Evolutionary conservation across 352 stramenopile genomes (phyloP).

Genomic region (Elongisporangium prolatum): DNA sequence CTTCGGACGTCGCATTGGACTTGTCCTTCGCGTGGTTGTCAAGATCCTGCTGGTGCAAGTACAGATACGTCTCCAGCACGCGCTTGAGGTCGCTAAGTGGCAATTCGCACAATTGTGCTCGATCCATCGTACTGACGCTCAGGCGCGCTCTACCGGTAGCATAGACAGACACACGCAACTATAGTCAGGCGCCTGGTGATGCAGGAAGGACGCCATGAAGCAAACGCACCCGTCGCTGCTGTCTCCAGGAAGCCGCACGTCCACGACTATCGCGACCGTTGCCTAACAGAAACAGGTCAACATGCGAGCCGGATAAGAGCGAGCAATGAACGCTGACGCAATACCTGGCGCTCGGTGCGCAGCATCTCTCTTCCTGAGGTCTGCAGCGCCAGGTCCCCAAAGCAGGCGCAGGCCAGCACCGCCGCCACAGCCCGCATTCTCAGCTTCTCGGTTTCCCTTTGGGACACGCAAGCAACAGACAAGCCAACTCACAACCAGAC

Average conservation of each 20-base stretch:
- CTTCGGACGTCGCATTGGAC: neutral
- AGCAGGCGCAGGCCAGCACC: slow-evolving; percentile 15
- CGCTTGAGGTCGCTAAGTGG: slow-evolving; percentile 28
- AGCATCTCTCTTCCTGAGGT: neutral
- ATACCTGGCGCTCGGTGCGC: neutral
- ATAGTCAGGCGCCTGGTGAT: neutral
- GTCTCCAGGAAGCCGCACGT: slow-evolving; percentile 6
- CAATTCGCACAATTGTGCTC: slow-evolving; percentile 5
- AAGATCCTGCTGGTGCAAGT: neutral
- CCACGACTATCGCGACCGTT: slow-evolving; percentile 5
- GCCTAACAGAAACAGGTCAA: neutral
- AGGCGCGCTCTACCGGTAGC: slow-evolving; percentile 1
- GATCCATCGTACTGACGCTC: neutral
- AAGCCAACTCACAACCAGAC: slow-evolving; percentile 3
- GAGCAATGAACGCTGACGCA: neutral
- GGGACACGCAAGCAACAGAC: slow-evolving; percentile 1
- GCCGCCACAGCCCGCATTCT: neutral
- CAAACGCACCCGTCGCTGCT: neutral
- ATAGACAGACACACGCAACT: neutral
- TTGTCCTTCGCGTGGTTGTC: neutral
- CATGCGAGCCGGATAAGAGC: neutral
- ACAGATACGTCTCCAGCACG: slow-evolving; percentile 17
- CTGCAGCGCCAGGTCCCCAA: slow-evolving; percentile 1
- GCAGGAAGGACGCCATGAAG: neutral
- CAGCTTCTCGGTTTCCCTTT: slow-evolving; percentile 1